These are phyloP conservation scores for Phragmites australis DNA, from an alignment of 176 grass and related monocot genomes.

Conservation along the genomic window DNA sequence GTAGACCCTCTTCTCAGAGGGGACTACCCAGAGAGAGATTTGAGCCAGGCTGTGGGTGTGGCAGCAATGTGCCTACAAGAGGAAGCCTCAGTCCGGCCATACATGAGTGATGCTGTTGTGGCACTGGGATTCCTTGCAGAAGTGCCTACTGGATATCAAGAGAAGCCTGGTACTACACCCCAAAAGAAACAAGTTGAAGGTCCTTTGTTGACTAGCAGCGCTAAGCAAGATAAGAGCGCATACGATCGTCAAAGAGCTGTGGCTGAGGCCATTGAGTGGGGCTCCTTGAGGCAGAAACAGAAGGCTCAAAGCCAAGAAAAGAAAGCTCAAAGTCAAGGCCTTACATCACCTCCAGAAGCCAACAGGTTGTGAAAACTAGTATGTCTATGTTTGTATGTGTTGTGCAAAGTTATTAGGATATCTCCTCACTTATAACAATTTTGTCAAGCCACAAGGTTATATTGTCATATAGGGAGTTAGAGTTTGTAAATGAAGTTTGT, in stretches of 20 bases:
- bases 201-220: neutral
- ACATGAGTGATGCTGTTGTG: constrained; percentile 75
- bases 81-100: constrained; percentile 61
- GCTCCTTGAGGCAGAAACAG: constrained; percentile 51
- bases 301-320: constrained; percentile 36
- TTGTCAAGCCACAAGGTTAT: constrained; percentile 1
- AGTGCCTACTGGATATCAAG: constrained; percentile 31
- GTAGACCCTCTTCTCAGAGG: constrained; percentile 72
- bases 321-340: constrained; percentile 28
- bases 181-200: constrained; percentile 31
- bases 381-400: neutral
- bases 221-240: constrained; percentile 33
- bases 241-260: constrained; percentile 48
- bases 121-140: constrained; percentile 60
- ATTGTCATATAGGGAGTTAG: constrained; percentile 25
- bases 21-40: constrained; percentile 61
- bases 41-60: constrained; percentile 71
- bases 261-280: constrained; percentile 65
- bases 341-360: constrained; percentile 21
- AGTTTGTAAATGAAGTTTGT: constrained; percentile 38
- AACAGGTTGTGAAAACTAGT: constrained; percentile 27
- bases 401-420: constrained; percentile 25
- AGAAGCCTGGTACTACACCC: constrained; percentile 2
- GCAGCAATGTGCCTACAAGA: constrained; percentile 91
- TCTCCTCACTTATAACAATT: constrained; percentile 29